Conservation (phyloP, 257 asterid species). For the Vinca minor region DNA sequence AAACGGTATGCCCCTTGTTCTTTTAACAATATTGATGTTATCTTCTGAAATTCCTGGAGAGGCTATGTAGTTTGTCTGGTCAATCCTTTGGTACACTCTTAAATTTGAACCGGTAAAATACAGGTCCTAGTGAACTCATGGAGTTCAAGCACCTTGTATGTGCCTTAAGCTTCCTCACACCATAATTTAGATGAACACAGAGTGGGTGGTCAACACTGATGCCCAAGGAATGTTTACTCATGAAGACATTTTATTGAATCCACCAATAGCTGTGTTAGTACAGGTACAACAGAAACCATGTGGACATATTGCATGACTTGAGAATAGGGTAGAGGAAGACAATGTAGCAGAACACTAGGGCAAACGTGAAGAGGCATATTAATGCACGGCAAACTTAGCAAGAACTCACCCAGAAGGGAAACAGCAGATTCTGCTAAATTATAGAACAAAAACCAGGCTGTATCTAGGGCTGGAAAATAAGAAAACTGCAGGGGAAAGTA, state of each 20-base stretch:
- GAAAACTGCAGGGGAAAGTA: no score
- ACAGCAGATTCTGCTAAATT: no score
- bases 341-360: background rate
- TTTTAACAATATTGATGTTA: background rate
- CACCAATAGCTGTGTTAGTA: no score
- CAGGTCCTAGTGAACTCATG: background rate
- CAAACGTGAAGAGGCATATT: background rate
- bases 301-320: no score
- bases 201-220: no score
- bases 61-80: background rate
- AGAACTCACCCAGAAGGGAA: no score
- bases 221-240: background rate
- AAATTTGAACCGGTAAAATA: background rate
- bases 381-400: no score
- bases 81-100: background rate
- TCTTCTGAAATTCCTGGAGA: background rate
- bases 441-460: no score
- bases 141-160: background rate
- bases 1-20: constrained; percentile 29
- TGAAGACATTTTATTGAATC: background rate
- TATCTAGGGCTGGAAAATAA: no score
- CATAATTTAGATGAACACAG: background rate
- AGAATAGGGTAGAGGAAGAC: background rate
- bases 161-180: background rate
- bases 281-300: no score